Evolutionary conservation across 1,284 basidiomycete species (phyloP).

Genomic region (Termitomyces sp.): DNA sequence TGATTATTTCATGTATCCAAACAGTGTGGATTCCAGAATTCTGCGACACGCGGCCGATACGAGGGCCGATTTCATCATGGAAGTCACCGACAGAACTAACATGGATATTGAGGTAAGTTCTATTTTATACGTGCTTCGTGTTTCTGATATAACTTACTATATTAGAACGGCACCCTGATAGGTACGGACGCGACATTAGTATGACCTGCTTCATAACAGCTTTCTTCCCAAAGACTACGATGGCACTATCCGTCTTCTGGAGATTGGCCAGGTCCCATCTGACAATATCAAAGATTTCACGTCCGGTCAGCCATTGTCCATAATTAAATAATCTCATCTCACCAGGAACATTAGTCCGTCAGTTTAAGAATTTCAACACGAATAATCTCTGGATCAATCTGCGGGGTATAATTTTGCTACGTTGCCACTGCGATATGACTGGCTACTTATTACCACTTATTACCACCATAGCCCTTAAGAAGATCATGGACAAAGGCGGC

Average conservation of each 20-base stretch:
- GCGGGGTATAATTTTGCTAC: conserved; percentile 38
- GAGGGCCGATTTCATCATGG: conserved; percentile 91
- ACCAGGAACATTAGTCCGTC: conserved; percentile 46
- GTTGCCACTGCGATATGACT: not conserved
- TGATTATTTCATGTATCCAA: conserved; percentile 14
- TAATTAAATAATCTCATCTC: too few relatives aligned
- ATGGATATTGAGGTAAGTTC: conserved; percentile 80
- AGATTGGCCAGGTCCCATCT: conserved; percentile 96
- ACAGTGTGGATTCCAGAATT: conserved; percentile 74
- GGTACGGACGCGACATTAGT: conserved; percentile 20
- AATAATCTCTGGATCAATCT: conserved; percentile 99
- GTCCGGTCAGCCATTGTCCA: conserved; percentile 43
- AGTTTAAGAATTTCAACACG: conserved; percentile 95
- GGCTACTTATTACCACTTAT: not conserved
- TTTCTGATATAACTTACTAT: not conserved
- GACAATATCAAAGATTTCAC: conserved; percentile 99
- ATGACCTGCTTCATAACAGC: not conserved
- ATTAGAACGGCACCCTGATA: conserved; percentile 90
- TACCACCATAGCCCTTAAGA: conserved; percentile 61
- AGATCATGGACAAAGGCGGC: conserved; percentile 85
- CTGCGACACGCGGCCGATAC: conserved; percentile 87
- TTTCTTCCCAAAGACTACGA: conserved; percentile 66
- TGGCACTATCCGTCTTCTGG: conserved; percentile 88
- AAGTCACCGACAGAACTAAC: conserved; percentile 99
- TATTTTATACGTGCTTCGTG: not conserved